phyloP scores from a whole-genome alignment of 2,329 filamentous ascomycete species.

The Neofusicoccum umdonicola region DNA sequence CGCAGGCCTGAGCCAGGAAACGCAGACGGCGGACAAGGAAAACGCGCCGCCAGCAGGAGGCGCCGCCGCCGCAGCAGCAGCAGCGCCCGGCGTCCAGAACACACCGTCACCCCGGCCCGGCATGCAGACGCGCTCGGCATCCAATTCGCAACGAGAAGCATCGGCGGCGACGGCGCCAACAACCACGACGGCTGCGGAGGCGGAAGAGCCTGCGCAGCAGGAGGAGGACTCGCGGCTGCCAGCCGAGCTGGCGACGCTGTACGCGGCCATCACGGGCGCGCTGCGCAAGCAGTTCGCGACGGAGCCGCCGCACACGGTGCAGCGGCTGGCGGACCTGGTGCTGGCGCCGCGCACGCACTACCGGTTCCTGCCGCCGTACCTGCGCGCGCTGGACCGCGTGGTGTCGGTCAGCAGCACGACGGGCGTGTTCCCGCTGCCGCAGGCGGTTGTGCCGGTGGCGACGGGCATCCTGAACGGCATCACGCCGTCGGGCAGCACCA shows the following conservation, averaged over 20 bases:
- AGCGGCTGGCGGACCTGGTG: slow-evolving; percentile 85
- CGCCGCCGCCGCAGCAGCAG: neutral
- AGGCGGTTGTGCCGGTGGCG: slow-evolving; percentile 48
- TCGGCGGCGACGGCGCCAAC: neutral
- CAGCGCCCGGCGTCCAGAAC: neutral
- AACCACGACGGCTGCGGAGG: neutral
- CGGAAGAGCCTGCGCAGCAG: neutral
- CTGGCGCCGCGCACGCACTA: slow-evolving; percentile 76
- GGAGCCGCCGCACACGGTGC: slow-evolving; percentile 86
- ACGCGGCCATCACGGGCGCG: slow-evolving; percentile 44
- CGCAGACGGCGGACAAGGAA: slow-evolving; percentile 67
- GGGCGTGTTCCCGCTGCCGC: slow-evolving; percentile 78
- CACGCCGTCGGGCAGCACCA: slow-evolving; percentile 61
- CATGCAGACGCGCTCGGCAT: slow-evolving; percentile 44
- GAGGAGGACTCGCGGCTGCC: slow-evolving; percentile 23
- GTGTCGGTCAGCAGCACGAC: slow-evolving; percentile 83
- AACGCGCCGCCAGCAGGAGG: slow-evolving; percentile 53
- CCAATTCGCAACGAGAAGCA: neutral
- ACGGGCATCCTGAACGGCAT: slow-evolving; percentile 50
- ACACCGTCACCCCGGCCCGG: slow-evolving; percentile 35
- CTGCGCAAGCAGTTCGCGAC: slow-evolving; percentile 66
- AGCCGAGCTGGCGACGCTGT: slow-evolving; percentile 31
- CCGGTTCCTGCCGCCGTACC: slow-evolving; percentile 74
- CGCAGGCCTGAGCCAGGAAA: slow-evolving; percentile 37
- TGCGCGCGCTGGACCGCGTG: slow-evolving; percentile 87